These are phyloP conservation scores for Fusarium drepaniforme DNA, from an alignment of 2,329 filamentous ascomycete species.

Conservation along the genomic window DNA sequence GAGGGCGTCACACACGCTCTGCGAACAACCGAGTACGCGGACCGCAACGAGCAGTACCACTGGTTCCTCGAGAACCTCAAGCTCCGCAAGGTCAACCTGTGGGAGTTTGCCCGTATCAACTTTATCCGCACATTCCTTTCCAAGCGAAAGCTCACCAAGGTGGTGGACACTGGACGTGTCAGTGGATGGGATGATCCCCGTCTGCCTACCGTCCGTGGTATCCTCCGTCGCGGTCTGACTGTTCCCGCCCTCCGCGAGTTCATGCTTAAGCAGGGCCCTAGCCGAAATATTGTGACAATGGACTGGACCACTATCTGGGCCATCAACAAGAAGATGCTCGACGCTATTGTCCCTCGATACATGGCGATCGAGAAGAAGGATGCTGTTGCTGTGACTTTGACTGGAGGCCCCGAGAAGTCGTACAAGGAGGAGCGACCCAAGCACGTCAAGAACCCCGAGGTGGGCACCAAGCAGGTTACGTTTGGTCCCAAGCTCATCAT, in stretches of 20 bases:
- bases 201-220: conserved; percentile 87
- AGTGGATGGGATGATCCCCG: conserved; percentile 90
- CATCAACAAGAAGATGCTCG: conserved; percentile 85
- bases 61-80: conserved; percentile 84
- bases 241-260: conserved; percentile 84
- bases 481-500: conserved; percentile 82
- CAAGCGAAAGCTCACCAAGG: conserved; percentile 87
- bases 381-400: conserved; percentile 77
- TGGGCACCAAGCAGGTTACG: conserved; percentile 88
- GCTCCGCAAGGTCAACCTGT: conserved; percentile 83
- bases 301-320: conserved; percentile 84
- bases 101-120: conserved; percentile 88
- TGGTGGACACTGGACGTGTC: conserved; percentile 81
- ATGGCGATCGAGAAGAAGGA: conserved; percentile 79
- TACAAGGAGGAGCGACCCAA: conserved; percentile 83
- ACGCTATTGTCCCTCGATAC: conserved; percentile 80
- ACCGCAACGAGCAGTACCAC: conserved; percentile 87
- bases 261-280: conserved; percentile 86
- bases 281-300: conserved; percentile 85
- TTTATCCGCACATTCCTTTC: conserved; percentile 86
- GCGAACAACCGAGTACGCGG: conserved; percentile 87
- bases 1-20: conserved; percentile 89
- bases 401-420: conserved; percentile 72
- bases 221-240: conserved; percentile 82
- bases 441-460: conserved; percentile 88